A percentile compares a stretch with the other conserved stretches of the same genome.
Conservation (phyloP, 306 rosid genomes). For the Glycine latifolia region DNA sequence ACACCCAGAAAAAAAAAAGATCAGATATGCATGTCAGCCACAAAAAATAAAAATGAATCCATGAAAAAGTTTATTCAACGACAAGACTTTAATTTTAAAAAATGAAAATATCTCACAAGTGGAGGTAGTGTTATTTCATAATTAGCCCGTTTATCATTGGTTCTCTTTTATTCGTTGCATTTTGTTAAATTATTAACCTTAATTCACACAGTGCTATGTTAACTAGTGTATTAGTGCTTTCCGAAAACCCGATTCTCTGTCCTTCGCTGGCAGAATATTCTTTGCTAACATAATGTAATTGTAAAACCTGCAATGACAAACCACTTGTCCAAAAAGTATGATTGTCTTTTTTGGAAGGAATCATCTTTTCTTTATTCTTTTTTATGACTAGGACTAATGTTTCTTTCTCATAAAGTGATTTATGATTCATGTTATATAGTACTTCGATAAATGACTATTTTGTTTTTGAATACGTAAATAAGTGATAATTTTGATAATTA, state of each 20-base stretch:
- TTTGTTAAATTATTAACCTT: neutral
- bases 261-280: slow-evolving; percentile 21
- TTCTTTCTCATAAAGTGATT: neutral
- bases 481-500: too few relatives aligned
- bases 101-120: neutral
- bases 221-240: neutral
- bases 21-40: slow-evolving; percentile 32
- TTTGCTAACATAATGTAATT: neutral
- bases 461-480: too few relatives aligned
- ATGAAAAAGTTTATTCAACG: neutral
- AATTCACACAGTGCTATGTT: neutral
- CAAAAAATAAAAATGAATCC: neutral
- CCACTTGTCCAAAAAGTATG: neutral
- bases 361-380: slow-evolving; percentile 17
- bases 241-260: neutral
- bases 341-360: slow-evolving; percentile 11
- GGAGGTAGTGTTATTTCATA: neutral
- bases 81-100: neutral
- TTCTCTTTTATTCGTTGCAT: neutral
- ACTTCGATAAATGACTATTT: too few relatives aligned
- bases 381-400: neutral
- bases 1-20: neutral
- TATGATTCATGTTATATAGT: neutral
- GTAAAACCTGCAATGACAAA: neutral
- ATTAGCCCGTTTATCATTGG: neutral